Base-by-base conservation (phyloP, 257 asterid genomes). In the Solanum neorickii region DNA sequence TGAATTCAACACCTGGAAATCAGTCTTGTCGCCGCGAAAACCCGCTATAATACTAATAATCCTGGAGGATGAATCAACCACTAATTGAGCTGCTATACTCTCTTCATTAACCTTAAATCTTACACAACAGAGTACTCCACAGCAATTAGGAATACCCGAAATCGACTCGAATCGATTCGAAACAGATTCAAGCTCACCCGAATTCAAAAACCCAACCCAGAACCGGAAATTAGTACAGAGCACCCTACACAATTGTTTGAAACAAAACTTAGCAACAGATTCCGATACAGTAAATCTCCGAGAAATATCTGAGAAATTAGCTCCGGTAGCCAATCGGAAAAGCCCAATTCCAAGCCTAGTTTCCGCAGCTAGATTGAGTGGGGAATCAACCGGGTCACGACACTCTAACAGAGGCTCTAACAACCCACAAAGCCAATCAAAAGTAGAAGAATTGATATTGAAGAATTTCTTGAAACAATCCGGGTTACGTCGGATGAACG, bases 401-500 rank as follows among this genome's bases (percentile, higher is more conserved):
- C 98, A 94, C 52, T 96, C 99, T 77, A 96, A 95, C 7, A 96
- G 85, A 42, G 99, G 99, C 33, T 96, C 99, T 12, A 96, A 93
- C 23, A 95, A 92, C 14, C 99, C 94, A 73, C 97, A 93, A 3
- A 96, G 95, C 99, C 99, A 95, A 86, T 95, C 99, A 68, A 96
- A 96, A 1, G 95, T 93, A 16, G 97, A 90, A 3, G 92, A 33
- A 39, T 90, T 93, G 97, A 96, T 95, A 82, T 88, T 89, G 83
- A 96, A 96, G 56, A 90, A 70, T 2, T 82, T 92, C 91, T 89
- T 90, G 91, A 93, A 96, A 69, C 91, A 84, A 29, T 94, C 96
- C 39, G 97, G 98, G 90, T 86, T 93, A 8, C 91, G 88, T 8
- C 90, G 74, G 70, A 91, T 85, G 18, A 35, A 76, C 7, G 93